Conservation (phyloP, 176 grass and related monocot species). For the Neostapfia colusana region DNA sequence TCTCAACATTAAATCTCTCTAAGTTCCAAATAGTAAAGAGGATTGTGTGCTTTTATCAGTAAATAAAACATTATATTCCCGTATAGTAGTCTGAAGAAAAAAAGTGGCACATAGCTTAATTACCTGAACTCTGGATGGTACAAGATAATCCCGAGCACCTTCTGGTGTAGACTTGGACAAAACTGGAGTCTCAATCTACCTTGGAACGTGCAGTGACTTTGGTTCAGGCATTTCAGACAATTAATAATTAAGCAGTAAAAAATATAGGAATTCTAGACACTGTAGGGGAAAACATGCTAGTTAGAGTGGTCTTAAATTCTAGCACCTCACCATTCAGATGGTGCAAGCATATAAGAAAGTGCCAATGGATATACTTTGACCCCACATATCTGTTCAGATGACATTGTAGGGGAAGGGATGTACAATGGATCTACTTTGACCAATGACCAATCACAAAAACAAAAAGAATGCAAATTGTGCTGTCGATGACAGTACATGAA, state of each 20-base stretch:
- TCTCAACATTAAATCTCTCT: neutral
- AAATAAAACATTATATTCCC: neutral
- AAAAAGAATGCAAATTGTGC: neutral
- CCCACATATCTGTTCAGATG: neutral
- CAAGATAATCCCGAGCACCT: constrained; percentile 97
- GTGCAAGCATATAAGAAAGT: neutral
- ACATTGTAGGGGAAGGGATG: neutral
- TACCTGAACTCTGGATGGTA: constrained; percentile 99
- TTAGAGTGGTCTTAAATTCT: neutral
- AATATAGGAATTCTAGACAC: neutral
- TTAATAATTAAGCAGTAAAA: neutral
- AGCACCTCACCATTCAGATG: neutral
- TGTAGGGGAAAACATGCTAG: neutral
- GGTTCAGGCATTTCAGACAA: constrained; percentile 28
- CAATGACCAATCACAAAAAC: neutral
- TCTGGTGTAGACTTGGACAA: constrained; percentile 96
- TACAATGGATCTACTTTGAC: neutral
- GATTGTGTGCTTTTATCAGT: neutral
- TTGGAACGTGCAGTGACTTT: constrained; percentile 64
- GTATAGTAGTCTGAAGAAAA: neutral
- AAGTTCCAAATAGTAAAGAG: neutral
- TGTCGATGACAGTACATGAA: neutral
- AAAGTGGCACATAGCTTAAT: constrained; percentile 22
- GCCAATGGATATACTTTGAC: neutral
- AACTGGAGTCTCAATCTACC: constrained; percentile 99